Percentiles rank a stretch among this genome's conserved stretches.
Evolutionary conservation across 441 rosid species (phyloP).

Genomic region (Eutrema salsugineum): DNA sequence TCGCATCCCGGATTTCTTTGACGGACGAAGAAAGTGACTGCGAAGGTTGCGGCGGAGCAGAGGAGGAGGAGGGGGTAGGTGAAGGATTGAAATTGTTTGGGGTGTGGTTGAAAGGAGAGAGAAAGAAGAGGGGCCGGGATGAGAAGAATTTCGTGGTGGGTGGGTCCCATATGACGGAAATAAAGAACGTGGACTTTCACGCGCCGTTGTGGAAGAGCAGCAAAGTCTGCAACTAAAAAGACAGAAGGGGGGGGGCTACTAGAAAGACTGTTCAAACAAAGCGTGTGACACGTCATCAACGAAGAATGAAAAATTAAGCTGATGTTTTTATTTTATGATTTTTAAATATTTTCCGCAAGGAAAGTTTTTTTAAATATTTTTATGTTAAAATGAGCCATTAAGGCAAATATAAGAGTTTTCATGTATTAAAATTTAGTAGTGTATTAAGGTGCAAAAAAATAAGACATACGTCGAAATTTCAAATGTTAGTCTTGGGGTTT

Average conservation of each 20-base stretch:
- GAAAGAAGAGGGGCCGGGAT: conserved; percentile 56
- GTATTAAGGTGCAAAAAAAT: neutral
- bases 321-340: neutral
- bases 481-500: neutral
- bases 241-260: neutral
- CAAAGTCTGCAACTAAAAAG: conserved; percentile 40
- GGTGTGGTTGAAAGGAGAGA: conserved; percentile 59
- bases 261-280: conserved; percentile 11
- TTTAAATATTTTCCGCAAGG: neutral
- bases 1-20: neutral
- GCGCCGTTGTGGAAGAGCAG: conserved; percentile 46
- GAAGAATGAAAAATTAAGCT: neutral
- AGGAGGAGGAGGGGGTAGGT: conserved; percentile 23
- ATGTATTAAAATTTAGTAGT: conserved; percentile 1
- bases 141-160: conserved; percentile 41
- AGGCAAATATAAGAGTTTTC: neutral
- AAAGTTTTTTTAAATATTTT: neutral
- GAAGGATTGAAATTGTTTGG: conserved; percentile 74
- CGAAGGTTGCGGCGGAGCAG: conserved; percentile 6
- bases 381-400: neutral
- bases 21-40: conserved; percentile 24
- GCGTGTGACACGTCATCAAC: conserved; percentile 20
- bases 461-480: neutral
- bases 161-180: conserved; percentile 44
- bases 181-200: conserved; percentile 37